These are phyloP conservation scores for Epichloe typhina DNA, from an alignment of 2,329 filamentous ascomycete species.

Conservation along the genomic window DNA sequence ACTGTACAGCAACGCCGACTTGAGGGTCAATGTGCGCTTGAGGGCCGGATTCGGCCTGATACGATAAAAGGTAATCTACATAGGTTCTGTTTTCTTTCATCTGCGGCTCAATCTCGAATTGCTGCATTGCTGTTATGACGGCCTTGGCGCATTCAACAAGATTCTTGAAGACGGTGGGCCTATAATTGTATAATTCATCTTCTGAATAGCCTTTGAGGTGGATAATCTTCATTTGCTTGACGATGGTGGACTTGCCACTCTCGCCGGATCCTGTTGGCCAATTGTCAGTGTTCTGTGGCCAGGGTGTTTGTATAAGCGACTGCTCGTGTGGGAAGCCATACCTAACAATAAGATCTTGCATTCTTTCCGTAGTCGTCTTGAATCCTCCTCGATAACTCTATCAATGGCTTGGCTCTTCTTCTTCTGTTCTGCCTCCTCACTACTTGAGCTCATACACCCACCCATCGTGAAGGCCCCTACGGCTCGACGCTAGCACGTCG, in stretches of 20 bases:
- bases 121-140: constrained; percentile 78
- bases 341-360: constrained; percentile 96
- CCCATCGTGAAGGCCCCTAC: constrained; percentile 53
- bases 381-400: constrained; percentile 85
- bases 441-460: constrained; percentile 78
- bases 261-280: constrained; percentile 69
- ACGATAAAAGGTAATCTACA: constrained; percentile 72
- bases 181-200: constrained; percentile 87
- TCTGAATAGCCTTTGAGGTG: constrained; percentile 95
- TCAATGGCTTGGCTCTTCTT: constrained; percentile 96
- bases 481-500: constrained; percentile 4
- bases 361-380: constrained; percentile 81
- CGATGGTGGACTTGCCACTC: constrained; percentile 97
- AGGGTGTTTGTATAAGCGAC: not conserved
- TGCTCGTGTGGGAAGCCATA: constrained; percentile 28
- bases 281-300: constrained; percentile 8
- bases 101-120: constrained; percentile 75
- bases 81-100: constrained; percentile 58
- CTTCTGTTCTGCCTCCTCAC: constrained; percentile 82
- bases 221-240: constrained; percentile 99
- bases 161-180: constrained; percentile 96
- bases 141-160: constrained; percentile 93
- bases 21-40: constrained; percentile 70
- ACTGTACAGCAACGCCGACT: constrained; percentile 70
- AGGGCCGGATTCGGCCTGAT: constrained; percentile 81